Evolutionary conservation across 1,139 yeast genomes (phyloP).

Genomic region (Debaryomyces psychrophilus): DNA sequence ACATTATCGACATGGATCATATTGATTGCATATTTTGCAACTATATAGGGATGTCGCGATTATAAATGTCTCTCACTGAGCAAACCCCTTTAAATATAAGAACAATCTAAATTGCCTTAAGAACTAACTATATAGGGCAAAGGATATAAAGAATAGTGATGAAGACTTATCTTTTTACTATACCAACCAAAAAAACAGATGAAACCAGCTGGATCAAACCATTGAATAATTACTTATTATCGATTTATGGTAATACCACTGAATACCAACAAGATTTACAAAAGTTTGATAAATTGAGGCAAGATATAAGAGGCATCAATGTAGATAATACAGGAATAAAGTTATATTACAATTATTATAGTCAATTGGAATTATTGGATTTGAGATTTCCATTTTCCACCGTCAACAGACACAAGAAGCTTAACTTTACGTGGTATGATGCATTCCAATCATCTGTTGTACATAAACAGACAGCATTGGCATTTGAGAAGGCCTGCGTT

Average conservation of each 20-base stretch:
- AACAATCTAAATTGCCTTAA: too few species aligned
- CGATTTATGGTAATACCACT: slow-evolving; percentile 64
- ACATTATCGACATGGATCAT: too few species aligned
- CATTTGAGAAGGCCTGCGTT: slow-evolving; percentile 88
- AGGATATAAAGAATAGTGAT: slow-evolving; percentile 18
- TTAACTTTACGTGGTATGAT: slow-evolving; percentile 82
- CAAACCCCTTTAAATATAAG: slow-evolving; percentile 3
- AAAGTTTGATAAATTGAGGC: slow-evolving; percentile 61
- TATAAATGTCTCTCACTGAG: slow-evolving; percentile 1
- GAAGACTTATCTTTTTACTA: slow-evolving; percentile 40
- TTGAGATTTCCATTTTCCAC: slow-evolving; percentile 69
- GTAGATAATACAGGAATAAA: slow-evolving; percentile 54
- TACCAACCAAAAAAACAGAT: slow-evolving; percentile 58
- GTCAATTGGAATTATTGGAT: slow-evolving; percentile 80
- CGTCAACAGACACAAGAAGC: slow-evolving; percentile 51
- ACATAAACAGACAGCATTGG: slow-evolving; percentile 56
- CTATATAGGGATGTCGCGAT: slow-evolving; percentile 5
- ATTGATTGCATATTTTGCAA: background rate
- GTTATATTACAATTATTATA: slow-evolving; percentile 71
- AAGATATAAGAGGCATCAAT: slow-evolving; percentile 60
- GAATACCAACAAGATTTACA: slow-evolving; percentile 61
- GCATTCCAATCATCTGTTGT: slow-evolving; percentile 53
- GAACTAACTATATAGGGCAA: background rate
- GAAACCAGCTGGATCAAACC: slow-evolving; percentile 70
- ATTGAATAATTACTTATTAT: slow-evolving; percentile 57